Conservation (phyloP, 2,329 filamentous ascomycete species). For the Pseudohalonectria lignicola region DNA sequence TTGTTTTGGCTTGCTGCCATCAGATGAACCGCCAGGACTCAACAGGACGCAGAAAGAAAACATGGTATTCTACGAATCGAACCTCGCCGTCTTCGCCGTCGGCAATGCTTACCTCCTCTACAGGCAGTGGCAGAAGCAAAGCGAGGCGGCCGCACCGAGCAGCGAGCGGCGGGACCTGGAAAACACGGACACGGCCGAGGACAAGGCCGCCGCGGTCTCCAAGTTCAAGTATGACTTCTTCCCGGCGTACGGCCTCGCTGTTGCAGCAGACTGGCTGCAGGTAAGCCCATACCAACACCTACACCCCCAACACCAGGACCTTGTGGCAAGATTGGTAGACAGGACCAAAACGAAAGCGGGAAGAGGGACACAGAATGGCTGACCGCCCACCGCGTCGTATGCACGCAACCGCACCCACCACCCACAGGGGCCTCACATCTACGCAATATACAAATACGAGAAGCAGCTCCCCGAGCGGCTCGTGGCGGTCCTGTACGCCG, state of each 20-base stretch:
- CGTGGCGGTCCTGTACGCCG: conserved; percentile 32
- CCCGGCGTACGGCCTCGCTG: conserved; percentile 16
- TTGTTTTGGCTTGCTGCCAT: no score
- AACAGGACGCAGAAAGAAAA: no score
- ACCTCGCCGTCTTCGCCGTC: conserved; percentile 11
- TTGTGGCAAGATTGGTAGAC: no score
- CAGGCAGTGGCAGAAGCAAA: conserved; percentile 10
- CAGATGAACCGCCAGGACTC: no score
- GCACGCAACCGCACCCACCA: not conserved
- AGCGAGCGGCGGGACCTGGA: conserved; percentile 1
- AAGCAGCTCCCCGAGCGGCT: conserved; percentile 30
- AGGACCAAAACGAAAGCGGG: no score
- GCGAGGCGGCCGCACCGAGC: conserved; percentile 2
- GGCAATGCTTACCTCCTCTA: conserved; percentile 13
- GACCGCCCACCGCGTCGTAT: no score
- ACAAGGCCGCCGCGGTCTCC: conserved; percentile 3
- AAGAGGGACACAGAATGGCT: no score
- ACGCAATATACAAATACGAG: conserved; percentile 40
- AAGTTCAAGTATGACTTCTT: conserved; percentile 13
- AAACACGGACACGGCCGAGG: conserved; percentile 4
- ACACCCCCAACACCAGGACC: no score
- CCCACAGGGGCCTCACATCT: conserved; percentile 32
- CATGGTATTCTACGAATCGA: conserved; percentile 10
- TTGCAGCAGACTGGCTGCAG: conserved; percentile 22
- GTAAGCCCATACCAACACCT: no score